Percentiles rank a stretch among this genome's conserved stretches.
phyloP scores from a whole-genome alignment of 129 eudicot species.

The Solidago caesia region DNA sequence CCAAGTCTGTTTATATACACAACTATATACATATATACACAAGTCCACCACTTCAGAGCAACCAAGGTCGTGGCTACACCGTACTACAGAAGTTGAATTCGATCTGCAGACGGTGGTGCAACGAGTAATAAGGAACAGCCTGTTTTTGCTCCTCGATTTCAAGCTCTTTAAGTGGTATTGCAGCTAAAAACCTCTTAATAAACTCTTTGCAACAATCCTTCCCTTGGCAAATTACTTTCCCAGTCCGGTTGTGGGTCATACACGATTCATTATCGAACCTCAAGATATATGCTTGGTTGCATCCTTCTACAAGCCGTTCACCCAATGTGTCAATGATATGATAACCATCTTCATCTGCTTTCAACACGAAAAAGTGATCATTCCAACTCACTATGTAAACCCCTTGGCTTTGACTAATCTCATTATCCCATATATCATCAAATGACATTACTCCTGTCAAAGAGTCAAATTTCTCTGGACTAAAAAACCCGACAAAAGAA shows the following conservation, averaged over 20 bases:
- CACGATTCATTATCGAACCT: slow-evolving; percentile 43
- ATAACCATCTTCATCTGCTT: slow-evolving; percentile 46
- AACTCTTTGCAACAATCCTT: slow-evolving; percentile 71
- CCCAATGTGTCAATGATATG: slow-evolving; percentile 67
- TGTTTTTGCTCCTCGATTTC: slow-evolving; percentile 55
- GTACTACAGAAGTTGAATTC: slow-evolving; percentile 63
- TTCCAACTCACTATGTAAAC: slow-evolving; percentile 79
- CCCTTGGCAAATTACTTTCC: slow-evolving; percentile 11
- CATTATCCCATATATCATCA: slow-evolving; percentile 59
- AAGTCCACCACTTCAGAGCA: too few species aligned
- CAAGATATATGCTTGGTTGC: slow-evolving; percentile 56
- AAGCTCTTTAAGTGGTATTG: slow-evolving; percentile 60
- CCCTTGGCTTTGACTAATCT: slow-evolving; percentile 27
- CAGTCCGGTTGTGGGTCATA: slow-evolving; percentile 27
- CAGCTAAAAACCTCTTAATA: slow-evolving; percentile 72
- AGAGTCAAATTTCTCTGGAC: slow-evolving; percentile 63
- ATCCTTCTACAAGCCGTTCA: slow-evolving; percentile 65
- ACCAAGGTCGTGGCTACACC: neutral
- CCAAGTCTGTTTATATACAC: too few species aligned
- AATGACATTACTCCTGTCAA: slow-evolving; percentile 61
- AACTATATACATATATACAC: too few species aligned
- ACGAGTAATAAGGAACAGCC: slow-evolving; percentile 49
- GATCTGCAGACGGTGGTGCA: slow-evolving; percentile 73
- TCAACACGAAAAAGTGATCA: slow-evolving; percentile 76
- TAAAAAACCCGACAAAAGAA: slow-evolving; percentile 63